Base-by-base conservation (phyloP, 2,329 filamentous ascomycete genomes). In the Pyricularia sp. region DNA sequence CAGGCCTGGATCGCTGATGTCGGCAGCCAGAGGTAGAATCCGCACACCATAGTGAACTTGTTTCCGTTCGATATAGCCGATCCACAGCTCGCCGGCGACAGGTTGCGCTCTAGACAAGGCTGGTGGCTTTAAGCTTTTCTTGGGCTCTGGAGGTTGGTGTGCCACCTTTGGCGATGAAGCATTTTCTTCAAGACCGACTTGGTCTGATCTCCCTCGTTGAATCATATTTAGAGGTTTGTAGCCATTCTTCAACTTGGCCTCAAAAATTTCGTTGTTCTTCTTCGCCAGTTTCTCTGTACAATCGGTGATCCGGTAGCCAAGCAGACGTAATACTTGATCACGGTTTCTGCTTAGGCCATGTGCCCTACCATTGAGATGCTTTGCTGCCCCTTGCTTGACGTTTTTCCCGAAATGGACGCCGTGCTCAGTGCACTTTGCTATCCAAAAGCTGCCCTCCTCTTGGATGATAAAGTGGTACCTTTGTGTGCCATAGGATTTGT, bases 371-470 rank as follows among this genome's bases (percentile, higher is more conserved):
- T 74, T 59, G 74, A 73, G 0, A 81, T 82, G 80, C 68, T 79
- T 81, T 0, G 78, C 79, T 0, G 79, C 79, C 23, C 79, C 80
- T 7, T 70, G 68, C 1, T 80, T 69, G 0, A 79, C 76, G 42
- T 76, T 75, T 12, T 69, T 69, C 12, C 74, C 77, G 70, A 82
- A 81, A 28, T 79, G 78, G 9, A 79, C 72, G 0, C 70, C 67
- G 23, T 81, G 79, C 67, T 79, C 74, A 42, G 80, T 77, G 72
- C 80, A 81, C 68, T 76, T 78, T 2, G 80, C 69, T 6, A 81
- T 79, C 68, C 79, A 81, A 71, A 74, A 81, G 4, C 74, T 69
- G 0, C 71, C 69, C 1, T 77, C 76, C 69, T 73, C 78, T 69
- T 79, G 72, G 6, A 76, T 72, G 17, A 78, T 78, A 58, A 74